phyloP scores from a whole-genome alignment of 2,329 filamentous ascomycete genomes.

The Ophiostoma ips region DNA sequence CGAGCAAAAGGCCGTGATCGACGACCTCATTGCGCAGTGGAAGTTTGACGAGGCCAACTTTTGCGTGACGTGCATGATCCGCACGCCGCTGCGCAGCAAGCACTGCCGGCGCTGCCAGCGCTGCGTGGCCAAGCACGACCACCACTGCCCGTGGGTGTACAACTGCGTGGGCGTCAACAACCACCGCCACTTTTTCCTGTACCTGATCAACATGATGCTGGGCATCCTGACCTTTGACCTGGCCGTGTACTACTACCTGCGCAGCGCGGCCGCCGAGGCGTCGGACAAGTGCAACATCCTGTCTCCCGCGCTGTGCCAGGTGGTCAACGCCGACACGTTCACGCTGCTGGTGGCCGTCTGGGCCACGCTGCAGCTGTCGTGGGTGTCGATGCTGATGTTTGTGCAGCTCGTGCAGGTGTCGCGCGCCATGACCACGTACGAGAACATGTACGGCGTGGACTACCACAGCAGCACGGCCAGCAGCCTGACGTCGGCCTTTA shows the following conservation, averaged over 20 bases:
- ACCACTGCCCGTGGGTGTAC: constrained; percentile 96
- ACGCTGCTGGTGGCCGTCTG: constrained; percentile 69
- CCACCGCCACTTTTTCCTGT: constrained; percentile 87
- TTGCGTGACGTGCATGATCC: constrained; percentile 43
- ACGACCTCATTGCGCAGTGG: constrained; percentile 3
- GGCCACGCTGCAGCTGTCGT: constrained; percentile 73
- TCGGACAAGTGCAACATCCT: constrained; percentile 58
- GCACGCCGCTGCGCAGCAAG: constrained; percentile 84
- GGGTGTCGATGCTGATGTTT: constrained; percentile 93
- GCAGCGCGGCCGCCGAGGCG: constrained; percentile 37
- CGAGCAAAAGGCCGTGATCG: constrained; percentile 67
- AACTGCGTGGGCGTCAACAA: constrained; percentile 96
- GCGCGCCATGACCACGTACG: constrained; percentile 86
- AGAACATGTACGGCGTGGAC: constrained; percentile 79
- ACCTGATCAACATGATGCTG: constrained; percentile 62
- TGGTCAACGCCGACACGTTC: constrained; percentile 70
- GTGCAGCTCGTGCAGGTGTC: constrained; percentile 90
- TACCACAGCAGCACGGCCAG: constrained; percentile 32
- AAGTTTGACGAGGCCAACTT: constrained; percentile 4
- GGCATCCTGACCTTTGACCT: constrained; percentile 62
- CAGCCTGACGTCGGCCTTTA: constrained; percentile 57
- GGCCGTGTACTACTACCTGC: constrained; percentile 59
- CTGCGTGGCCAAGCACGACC: constrained; percentile 92
- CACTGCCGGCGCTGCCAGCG: constrained; percentile 85
- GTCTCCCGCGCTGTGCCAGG: constrained; percentile 57